phyloP scores from a whole-genome alignment of 306 rosid species.

The Begonia fuchsioides region DNA sequence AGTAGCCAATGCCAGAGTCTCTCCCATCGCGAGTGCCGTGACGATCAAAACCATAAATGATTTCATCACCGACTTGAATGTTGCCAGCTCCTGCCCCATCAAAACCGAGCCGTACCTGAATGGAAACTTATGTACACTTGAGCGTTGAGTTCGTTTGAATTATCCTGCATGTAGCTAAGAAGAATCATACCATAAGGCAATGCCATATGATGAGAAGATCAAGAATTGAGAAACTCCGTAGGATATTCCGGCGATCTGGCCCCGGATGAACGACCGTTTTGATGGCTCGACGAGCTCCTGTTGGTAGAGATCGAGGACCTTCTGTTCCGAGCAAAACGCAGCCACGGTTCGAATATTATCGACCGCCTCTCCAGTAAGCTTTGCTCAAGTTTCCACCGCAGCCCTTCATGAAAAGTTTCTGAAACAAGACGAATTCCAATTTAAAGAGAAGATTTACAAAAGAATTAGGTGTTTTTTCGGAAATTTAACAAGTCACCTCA shows the following conservation, averaged over 20 bases:
- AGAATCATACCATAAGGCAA: slow-evolving; percentile 68
- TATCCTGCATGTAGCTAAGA: too few species aligned
- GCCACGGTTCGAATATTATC: slow-evolving; percentile 86
- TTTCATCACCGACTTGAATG: slow-evolving; percentile 91
- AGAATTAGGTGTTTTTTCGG: neutral
- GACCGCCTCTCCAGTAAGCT: slow-evolving; percentile 93
- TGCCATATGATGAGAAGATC: slow-evolving; percentile 89
- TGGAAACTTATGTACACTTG: neutral
- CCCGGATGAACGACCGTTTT: slow-evolving; percentile 55
- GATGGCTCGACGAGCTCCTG: slow-evolving; percentile 76
- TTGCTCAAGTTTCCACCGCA: slow-evolving; percentile 98
- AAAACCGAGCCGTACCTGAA: slow-evolving; percentile 84
- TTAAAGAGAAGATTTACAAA: neutral
- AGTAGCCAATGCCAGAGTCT: slow-evolving; percentile 75
- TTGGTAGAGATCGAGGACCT: slow-evolving; percentile 59
- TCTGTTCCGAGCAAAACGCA: slow-evolving; percentile 89
- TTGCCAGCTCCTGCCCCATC: slow-evolving; percentile 76
- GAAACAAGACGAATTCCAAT: slow-evolving; percentile 10
- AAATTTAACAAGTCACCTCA: slow-evolving; percentile 36
- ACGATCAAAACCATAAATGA: slow-evolving; percentile 82
- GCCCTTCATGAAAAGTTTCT: slow-evolving; percentile 93
- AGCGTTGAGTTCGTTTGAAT: too few species aligned
- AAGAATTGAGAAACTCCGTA: slow-evolving; percentile 86
- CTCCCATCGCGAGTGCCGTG: slow-evolving; percentile 92
- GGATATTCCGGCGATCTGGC: slow-evolving; percentile 86